phyloP scores from a whole-genome alignment of 2,329 filamentous ascomycete genomes.

The Didymella lethalis region DNA sequence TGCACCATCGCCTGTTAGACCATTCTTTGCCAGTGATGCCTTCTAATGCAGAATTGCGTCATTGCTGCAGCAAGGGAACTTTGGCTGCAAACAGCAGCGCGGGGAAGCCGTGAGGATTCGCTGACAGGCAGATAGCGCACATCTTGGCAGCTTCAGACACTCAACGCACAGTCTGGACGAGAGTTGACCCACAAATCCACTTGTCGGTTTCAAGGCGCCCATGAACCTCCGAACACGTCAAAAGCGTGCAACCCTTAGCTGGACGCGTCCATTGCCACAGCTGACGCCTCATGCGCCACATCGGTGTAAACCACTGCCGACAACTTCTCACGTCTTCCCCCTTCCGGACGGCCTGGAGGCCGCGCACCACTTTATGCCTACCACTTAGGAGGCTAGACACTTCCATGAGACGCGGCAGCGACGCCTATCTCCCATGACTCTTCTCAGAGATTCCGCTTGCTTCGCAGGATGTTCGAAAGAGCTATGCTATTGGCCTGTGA shows the following conservation, averaged over 20 bases:
- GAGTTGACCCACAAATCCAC: not conserved
- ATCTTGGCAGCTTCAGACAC: not conserved
- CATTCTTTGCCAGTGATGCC: constrained; percentile 8
- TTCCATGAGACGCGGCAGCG: constrained; percentile 28
- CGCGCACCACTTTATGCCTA: constrained; percentile 41
- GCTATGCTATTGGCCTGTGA: constrained; percentile 33
- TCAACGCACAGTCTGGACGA: not conserved
- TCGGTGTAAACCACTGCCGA: constrained; percentile 32
- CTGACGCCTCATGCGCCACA: constrained; percentile 32
- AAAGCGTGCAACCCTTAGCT: not conserved
- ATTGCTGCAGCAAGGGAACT: constrained; percentile 6
- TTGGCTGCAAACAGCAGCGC: constrained; percentile 4
- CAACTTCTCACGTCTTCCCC: constrained; percentile 17
- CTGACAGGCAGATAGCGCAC: not conserved
- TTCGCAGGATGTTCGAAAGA: constrained; percentile 18
- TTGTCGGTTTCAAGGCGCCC: not conserved
- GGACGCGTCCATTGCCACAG: constrained; percentile 20
- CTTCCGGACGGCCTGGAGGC: constrained; percentile 23
- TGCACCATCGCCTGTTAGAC: constrained; percentile 3
- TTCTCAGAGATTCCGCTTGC: constrained; percentile 35
- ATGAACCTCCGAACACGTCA: not conserved
- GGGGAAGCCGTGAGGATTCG: constrained; percentile 13
- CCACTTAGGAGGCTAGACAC: constrained; percentile 22
- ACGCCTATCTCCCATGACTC: constrained; percentile 29
- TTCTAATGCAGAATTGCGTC: constrained; percentile 19